Percentiles rank a stretch among this genome's conserved stretches.
Conservation (phyloP, 2,329 filamentous ascomycete species). For the Metarhizium album region DNA sequence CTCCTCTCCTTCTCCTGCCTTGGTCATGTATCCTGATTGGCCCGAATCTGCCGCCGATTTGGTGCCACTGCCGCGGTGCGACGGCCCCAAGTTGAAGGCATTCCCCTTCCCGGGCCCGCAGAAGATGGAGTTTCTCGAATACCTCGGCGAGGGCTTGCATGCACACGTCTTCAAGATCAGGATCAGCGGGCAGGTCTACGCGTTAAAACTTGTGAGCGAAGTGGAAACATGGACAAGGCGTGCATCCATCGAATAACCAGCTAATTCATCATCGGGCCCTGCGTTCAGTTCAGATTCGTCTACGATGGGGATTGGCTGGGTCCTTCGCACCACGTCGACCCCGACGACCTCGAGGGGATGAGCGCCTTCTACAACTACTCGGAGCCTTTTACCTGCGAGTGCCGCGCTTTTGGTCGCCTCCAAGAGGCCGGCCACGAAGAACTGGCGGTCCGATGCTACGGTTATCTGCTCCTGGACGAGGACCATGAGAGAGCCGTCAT, state of each 20-base stretch:
- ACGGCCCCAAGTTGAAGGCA: conserved; percentile 14
- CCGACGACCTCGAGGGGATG: background rate
- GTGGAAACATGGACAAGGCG: no score
- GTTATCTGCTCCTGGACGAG: conserved; percentile 15
- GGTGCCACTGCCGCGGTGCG: conserved; percentile 12
- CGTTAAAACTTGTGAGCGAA: background rate
- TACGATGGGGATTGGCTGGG: background rate
- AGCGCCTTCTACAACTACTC: conserved; percentile 7
- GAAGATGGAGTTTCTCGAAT: conserved; percentile 13
- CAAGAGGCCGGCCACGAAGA: conserved; percentile 14
- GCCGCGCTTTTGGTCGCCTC: conserved; percentile 17
- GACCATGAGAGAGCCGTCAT: conserved; percentile 8
- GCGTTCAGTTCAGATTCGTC: background rate
- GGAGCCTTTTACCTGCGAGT: conserved; percentile 14
- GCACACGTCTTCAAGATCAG: background rate
- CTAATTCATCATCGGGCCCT: no score
- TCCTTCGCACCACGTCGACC: background rate
- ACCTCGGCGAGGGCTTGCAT: conserved; percentile 10
- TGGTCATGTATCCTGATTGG: conserved; percentile 8
- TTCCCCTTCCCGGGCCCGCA: conserved; percentile 14
- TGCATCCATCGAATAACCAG: no score
- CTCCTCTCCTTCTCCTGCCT: no score
- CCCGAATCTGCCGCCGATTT: conserved; percentile 10
- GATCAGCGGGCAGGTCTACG: background rate
- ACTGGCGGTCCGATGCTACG: conserved; percentile 13